Base-by-base conservation (phyloP, 352 stramenopile genomes). In the Pythium volutum region DNA sequence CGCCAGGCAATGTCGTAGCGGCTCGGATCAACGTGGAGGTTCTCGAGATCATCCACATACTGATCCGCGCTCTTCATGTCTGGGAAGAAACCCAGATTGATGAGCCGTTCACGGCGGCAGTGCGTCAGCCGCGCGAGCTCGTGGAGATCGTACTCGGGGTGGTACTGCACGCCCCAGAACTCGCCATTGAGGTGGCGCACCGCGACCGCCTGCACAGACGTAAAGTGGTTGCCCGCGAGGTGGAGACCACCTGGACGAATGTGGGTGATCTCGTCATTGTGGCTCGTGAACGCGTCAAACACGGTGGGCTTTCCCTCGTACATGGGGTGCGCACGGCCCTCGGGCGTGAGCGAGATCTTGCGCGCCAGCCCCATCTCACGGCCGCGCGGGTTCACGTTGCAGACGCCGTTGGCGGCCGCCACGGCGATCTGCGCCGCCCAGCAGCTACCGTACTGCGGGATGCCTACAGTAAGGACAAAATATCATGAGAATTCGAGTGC, bases 151-250 rank as follows among this genome's bases (percentile, higher is more conserved):
- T 93, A 93, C 69, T 93, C 84, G 4, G 81, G 81, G 52, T 93
- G 84, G 57, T 93, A 93, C 54, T 93, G 84, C n/a, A 93, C 74
- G 43, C 65, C 79, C 84, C 84, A 93, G 48, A 93, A 93, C 20
- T 93, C 81, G 39, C 84, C 84, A 14, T 89, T 89, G 47, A 87
- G 71, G 70, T 93, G 62, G 25, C 77, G 75, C 49, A 93, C 71
- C n/a, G 77, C 80, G 16, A 89, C 81, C 36, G 80, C 79, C 59
- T 93, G 84, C 20, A 91, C 77, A 22, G 71, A 62, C 29, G 81
- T 91, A 70, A 89, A 89, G 55, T 78, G 69, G 62, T 88, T 93
- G 25, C 75, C 69, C 9, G 77, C 70, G 22, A 93, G 74, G 16
- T 69, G 36, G 16, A 93, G 69, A n/a, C 77, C 75, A 26, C 81